These are phyloP conservation scores for Telopea speciosissima DNA, from an alignment of 177 flowering plant species.

Conservation along the genomic window DNA sequence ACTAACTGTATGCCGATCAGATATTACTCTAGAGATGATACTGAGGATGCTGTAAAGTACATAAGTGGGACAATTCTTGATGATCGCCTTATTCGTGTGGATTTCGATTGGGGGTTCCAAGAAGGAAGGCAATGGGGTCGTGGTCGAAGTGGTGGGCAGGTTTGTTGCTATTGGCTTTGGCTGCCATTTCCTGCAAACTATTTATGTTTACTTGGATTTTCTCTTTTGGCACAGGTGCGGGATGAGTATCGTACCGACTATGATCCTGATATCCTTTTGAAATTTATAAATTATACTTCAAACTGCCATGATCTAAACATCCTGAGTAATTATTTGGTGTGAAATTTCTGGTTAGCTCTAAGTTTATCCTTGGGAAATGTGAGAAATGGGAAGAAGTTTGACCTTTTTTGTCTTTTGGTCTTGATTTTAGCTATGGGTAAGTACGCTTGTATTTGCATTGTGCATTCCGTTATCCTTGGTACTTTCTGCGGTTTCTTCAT, in stretches of 20 bases:
- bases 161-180: slow-evolving; percentile 14
- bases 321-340: not conserved
- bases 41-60: slow-evolving; percentile 91
- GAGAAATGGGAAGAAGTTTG: too few relatives aligned
- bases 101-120: slow-evolving; percentile 99
- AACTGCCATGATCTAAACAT: not conserved
- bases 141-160: slow-evolving; percentile 96
- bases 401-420: too few relatives aligned
- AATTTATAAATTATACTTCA: not conserved
- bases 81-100: slow-evolving; percentile 97
- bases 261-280: slow-evolving; percentile 97
- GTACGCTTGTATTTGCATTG: not conserved
- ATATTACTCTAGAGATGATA: slow-evolving; percentile 87
- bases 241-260: slow-evolving; percentile 98
- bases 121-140: slow-evolving; percentile 99
- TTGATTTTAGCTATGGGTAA: too few relatives aligned
- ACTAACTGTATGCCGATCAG: slow-evolving; percentile 29
- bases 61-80: slow-evolving; percentile 97
- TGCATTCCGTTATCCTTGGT: not conserved
- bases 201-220: slow-evolving; percentile 2
- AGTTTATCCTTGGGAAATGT: too few relatives aligned
- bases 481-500: too few relatives aligned
- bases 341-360: too few relatives aligned
- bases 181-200: not conserved
- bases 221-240: slow-evolving; percentile 59